Conservation (phyloP, 2,329 filamentous ascomycete genomes). For the Exophiala viscosa region DNA sequence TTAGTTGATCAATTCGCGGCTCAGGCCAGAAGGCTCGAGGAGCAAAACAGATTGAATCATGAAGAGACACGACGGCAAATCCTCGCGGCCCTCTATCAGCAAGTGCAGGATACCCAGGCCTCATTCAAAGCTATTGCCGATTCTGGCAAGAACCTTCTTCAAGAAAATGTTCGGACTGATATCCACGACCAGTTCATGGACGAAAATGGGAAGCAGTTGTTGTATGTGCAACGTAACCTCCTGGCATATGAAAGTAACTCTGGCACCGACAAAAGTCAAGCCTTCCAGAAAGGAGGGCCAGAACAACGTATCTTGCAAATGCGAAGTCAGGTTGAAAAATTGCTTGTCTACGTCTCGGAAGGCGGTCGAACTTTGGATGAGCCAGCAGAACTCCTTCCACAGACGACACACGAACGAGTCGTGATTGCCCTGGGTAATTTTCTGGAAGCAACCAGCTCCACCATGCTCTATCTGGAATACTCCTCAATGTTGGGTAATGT, state of each 20-base stretch:
- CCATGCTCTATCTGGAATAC: constrained; percentile 5
- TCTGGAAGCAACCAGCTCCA: neutral
- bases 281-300: neutral
- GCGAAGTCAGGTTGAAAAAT: constrained; percentile 4
- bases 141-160: neutral
- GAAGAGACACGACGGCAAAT: constrained; percentile 2
- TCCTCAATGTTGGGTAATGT: neutral
- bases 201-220: neutral
- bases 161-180: neutral
- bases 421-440: neutral
- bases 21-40: neutral
- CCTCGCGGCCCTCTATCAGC: neutral
- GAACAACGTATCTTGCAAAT: neutral
- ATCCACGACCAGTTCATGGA: neutral
- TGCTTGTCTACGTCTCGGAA: neutral
- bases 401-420: constrained; percentile 2
- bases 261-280: no score
- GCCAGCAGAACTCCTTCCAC: neutral
- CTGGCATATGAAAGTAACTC: neutral
- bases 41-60: constrained; percentile 1
- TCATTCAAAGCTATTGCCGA: neutral
- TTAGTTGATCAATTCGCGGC: neutral
- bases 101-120: neutral
- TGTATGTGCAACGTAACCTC: neutral
- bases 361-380: neutral